Base-by-base conservation (phyloP, 2,329 filamentous ascomycete species). In the Lasiodiplodia gonubiensis region DNA sequence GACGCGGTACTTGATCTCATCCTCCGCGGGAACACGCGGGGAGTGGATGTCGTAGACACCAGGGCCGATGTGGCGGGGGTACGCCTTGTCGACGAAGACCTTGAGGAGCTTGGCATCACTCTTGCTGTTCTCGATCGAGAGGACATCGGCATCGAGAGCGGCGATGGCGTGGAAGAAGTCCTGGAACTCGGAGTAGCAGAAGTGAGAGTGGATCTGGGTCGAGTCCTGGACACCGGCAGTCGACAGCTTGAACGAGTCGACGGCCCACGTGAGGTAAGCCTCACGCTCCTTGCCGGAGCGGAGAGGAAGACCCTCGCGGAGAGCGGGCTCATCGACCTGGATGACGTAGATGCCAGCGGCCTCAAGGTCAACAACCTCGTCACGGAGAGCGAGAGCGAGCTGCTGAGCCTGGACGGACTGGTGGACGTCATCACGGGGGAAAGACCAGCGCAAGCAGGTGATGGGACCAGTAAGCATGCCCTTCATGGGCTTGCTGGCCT, bases 161-260 rank as follows among this genome's bases (percentile, higher is more conserved):
- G 95, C 93, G 76, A 99, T 99, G 84, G 95, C 95, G 85, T 98
- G 93, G 93, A 99, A 99, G 89, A 99, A 99, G 88, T 99, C 95
- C 86, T 99, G 95, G 92, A 99, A 99, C 88, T 99, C 95, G 64
- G 95, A 98, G 90, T 99, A 99, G 84, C 95, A 99, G 92, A 99
- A 99, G 88, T 99, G 95, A 71, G 94, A 97, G 91, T 99, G 95
- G 82, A 99, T 97, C 88, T 99, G 95, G 74, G 95, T 99, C 68
- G 91, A 92, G 83, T 99, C 93, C 84, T 93, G 85, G 70, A 99
- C 94, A 81, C 93, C 95, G 69, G 93, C 90, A 76, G 94, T 96
- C 73, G 94, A 90, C 74, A 99, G 92, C 81, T 92, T 93, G 93
- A 99, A 99, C 76, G 94, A 93, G 85, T 97, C 90, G 77, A 99